These are phyloP conservation scores for Panicum virgatum DNA, from an alignment of 202 grass and related monocot genomes.

Conservation along the genomic window DNA sequence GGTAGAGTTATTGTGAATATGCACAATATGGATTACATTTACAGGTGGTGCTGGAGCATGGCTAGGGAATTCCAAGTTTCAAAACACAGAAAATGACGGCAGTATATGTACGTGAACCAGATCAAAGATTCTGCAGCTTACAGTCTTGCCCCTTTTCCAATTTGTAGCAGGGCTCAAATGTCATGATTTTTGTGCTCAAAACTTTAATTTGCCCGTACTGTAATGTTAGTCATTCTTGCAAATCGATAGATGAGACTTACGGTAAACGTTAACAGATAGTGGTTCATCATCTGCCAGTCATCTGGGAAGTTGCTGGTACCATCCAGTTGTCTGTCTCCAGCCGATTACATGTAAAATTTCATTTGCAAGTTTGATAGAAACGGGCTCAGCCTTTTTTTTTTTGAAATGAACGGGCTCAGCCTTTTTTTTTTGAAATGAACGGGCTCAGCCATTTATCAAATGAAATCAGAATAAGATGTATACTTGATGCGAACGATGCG, in stretches of 20 bases:
- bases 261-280: neutral
- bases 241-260: neutral
- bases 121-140: no score
- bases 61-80: neutral
- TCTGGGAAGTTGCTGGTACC: no score
- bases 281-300: neutral
- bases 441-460: neutral
- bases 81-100: neutral
- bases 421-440: no score
- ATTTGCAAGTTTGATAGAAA: neutral
- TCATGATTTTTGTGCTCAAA: neutral
- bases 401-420: no score
- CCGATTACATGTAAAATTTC: neutral
- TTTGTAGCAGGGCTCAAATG: no score
- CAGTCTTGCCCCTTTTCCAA: no score
- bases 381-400: no score
- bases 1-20: constrained; percentile 29
- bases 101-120: neutral
- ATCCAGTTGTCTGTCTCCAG: neutral
- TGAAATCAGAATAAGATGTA: neutral
- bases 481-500: no score
- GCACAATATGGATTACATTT: constrained; percentile 10
- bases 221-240: neutral
- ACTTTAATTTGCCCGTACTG: neutral
- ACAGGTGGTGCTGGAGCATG: constrained; percentile 10